phyloP scores from a whole-genome alignment of 768 basidiomycete genomes.

The Cystobasidiopsis lactophilus region DNA sequence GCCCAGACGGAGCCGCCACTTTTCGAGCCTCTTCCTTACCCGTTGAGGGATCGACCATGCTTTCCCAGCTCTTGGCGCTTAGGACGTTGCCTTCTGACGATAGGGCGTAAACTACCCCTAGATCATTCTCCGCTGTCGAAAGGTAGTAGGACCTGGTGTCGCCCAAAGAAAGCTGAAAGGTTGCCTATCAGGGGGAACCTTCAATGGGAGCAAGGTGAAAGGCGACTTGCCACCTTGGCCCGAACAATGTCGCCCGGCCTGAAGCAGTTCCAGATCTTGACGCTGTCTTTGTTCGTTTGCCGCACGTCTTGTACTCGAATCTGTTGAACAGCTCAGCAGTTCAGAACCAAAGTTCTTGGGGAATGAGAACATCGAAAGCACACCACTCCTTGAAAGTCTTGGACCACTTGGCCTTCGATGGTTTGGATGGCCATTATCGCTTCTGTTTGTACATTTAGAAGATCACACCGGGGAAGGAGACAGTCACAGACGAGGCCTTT shows the following conservation, averaged over 20 bases:
- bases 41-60: slow-evolving; percentile 25
- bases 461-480: too few relatives aligned
- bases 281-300: slow-evolving; percentile 34
- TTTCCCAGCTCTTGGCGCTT: slow-evolving; percentile 25
- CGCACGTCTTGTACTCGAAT: slow-evolving; percentile 73
- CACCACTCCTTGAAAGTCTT: too few relatives aligned
- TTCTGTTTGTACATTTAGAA: too few relatives aligned
- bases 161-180: slow-evolving; percentile 57
- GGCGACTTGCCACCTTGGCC: slow-evolving; percentile 48
- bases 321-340: too few relatives aligned
- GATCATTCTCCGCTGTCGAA: slow-evolving; percentile 68
- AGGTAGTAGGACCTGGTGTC: slow-evolving; percentile 81
- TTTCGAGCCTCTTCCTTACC: slow-evolving; percentile 25
- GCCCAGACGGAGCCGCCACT: slow-evolving; percentile 21
- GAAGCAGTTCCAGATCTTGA: slow-evolving; percentile 63
- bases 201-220: neutral
- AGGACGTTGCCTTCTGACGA: slow-evolving; percentile 22
- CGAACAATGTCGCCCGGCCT: slow-evolving; percentile 75
- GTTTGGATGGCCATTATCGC: too few relatives aligned
- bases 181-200: neutral
- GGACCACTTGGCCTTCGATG: too few relatives aligned
- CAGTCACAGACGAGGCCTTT: too few relatives aligned
- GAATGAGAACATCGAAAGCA: too few relatives aligned
- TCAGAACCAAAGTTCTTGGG: too few relatives aligned
- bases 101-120: slow-evolving; percentile 71